Base-by-base conservation (phyloP, 495 filamentous ascomycete species). In the Trichoderma asperelloides region DNA sequence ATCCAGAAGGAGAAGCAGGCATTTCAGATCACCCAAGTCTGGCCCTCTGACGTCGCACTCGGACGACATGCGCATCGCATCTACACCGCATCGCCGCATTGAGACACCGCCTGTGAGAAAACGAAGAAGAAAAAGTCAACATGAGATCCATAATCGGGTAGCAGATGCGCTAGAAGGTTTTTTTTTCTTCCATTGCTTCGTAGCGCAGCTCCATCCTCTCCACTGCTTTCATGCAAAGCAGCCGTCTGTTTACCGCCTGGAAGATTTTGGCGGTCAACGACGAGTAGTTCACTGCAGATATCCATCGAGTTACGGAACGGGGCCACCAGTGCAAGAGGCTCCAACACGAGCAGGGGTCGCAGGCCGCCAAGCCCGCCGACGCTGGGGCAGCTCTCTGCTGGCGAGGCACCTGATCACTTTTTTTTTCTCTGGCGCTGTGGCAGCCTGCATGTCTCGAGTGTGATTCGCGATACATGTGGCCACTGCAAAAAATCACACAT, bases 41-140 rank as follows among this genome's bases (percentile, higher is more conserved):
- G 23, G 25, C 55, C 25, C 55, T 60, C 55, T 60, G 55, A 60
- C 55, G 55, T 60, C 55, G 55, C 27, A 51, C 47, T 51, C 47
- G 47, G 18, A 51, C 47, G 16, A 51, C 13, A 8, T 25, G 55
- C 11, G 27, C 3, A 9, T 60, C 4, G 43, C n/a, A 37, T 37
- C 47, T 51, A 51, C 47, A 21, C 16, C 55, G 23, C 27, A 30
- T 25, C 55, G 23, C 55, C 9, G 55, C 55, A 60, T 60, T 60
- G 55, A 60, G 49, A 55, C 18, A 37, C 33, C 33, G 41, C 13
- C 41, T 18, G 41, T 45, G 13, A 6, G 18, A 45, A 45, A 40
- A 5, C 39, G 41, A 2, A 18, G 41, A 45, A 45, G 12, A 45
- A 12, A 55, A 25, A 16, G 16, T 21, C 16, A 55, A 6, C n/a